These are phyloP conservation scores for Echinosophora koreensis DNA, from an alignment of 306 rosid genomes.

Conservation along the genomic window DNA sequence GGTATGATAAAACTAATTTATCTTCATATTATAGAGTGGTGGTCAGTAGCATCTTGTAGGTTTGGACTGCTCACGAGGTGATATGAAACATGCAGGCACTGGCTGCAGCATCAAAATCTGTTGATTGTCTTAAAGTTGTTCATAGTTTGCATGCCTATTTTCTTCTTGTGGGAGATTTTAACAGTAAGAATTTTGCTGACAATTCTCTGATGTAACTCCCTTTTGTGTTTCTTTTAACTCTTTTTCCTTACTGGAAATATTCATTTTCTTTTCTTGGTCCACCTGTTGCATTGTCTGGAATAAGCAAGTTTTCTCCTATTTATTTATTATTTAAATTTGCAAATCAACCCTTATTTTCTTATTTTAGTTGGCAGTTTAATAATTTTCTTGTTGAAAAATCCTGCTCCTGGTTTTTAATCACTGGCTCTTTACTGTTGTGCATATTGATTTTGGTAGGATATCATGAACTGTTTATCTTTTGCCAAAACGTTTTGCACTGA, in stretches of 20 bases:
- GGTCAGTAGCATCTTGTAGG: slow-evolving; percentile 35
- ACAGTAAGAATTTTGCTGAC: slow-evolving; percentile 66
- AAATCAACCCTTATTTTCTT: neutral
- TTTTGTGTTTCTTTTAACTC: neutral
- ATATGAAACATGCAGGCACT: slow-evolving; percentile 70
- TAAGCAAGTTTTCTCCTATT: slow-evolving; percentile 8
- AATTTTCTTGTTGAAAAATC: slow-evolving; percentile 31
- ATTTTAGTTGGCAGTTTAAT: slow-evolving; percentile 7
- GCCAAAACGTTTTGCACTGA: neutral
- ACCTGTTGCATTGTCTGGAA: slow-evolving; percentile 18
- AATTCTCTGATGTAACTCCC: slow-evolving; percentile 22
- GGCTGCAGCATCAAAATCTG: slow-evolving; percentile 98
- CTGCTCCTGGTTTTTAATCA: slow-evolving; percentile 1
- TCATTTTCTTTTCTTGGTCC: slow-evolving; percentile 34
- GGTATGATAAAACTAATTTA: slow-evolving; percentile 58
- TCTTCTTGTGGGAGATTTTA: slow-evolving; percentile 83
- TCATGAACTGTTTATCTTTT: slow-evolving; percentile 24
- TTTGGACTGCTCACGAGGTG: slow-evolving; percentile 39
- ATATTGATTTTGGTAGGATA: slow-evolving; percentile 29
- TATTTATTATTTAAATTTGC: slow-evolving; percentile 28
- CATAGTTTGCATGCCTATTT: slow-evolving; percentile 94
- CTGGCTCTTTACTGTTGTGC: slow-evolving; percentile 25
- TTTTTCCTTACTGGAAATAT: slow-evolving; percentile 20
- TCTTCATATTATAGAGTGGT: slow-evolving; percentile 6
- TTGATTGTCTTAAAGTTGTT: slow-evolving; percentile 83